A percentile compares a stretch with the other conserved stretches of the same genome.
Evolutionary conservation across 1,284 basidiomycete genomes (phyloP).

Genomic region (Pseudozyma sp.): DNA sequence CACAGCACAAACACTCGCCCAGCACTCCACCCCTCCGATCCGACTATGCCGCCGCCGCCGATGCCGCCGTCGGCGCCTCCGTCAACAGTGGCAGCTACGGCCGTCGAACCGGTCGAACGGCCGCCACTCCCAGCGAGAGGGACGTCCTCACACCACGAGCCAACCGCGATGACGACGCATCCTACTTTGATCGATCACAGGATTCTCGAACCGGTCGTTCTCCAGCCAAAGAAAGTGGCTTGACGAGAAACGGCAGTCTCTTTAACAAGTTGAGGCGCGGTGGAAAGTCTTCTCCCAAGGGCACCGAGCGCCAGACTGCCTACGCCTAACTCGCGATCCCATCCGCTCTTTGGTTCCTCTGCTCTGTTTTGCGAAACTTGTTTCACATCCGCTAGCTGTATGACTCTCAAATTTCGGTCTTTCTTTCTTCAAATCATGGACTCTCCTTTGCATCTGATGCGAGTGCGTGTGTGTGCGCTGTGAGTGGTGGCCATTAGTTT

Average conservation of each 20-base stretch:
- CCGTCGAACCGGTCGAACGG: constrained; percentile 18
- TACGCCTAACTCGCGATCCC: constrained; percentile 20
- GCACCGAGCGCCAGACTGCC: constrained; percentile 31
- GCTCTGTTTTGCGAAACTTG: no score
- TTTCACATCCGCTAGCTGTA: no score
- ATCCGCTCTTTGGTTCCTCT: no score
- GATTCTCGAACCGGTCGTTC: constrained; percentile 24
- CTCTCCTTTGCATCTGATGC: no score
- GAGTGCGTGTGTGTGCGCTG: no score
- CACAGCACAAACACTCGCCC: constrained; percentile 53
- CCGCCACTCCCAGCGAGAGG: constrained; percentile 27
- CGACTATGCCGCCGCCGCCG: constrained; percentile 33
- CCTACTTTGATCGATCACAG: constrained; percentile 28
- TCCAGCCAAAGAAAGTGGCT: constrained; percentile 16
- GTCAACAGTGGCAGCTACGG: constrained; percentile 33
- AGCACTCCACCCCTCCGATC: constrained; percentile 44
- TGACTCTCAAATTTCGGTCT: no score
- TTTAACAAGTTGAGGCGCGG: constrained; percentile 46
- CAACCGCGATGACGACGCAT: constrained; percentile 13
- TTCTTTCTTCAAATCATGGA: no score
- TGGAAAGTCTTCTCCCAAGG: constrained; percentile 30
- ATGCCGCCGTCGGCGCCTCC: constrained; percentile 18
- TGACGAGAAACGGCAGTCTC: constrained; percentile 40
- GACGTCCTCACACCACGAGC: constrained; percentile 37
- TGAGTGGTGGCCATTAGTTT: no score